Evolutionary conservation across 2,329 filamentous ascomycete genomes (phyloP).

Genomic region (Monosporascus ibericus): DNA sequence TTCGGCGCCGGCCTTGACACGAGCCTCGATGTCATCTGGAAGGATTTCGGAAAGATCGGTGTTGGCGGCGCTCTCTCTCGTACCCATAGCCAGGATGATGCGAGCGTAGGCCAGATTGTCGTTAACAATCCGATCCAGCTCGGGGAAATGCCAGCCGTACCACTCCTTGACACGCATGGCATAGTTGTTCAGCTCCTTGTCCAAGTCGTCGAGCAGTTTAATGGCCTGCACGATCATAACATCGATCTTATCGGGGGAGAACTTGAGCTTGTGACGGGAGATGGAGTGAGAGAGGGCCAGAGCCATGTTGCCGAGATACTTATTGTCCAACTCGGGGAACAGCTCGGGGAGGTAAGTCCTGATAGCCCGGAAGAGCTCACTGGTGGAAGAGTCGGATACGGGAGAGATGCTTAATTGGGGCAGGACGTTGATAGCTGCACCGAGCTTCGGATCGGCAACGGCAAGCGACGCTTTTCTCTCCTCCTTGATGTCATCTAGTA

Average conservation of each 20-base stretch:
- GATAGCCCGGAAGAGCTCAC: constrained; percentile 90
- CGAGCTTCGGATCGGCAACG: constrained; percentile 88
- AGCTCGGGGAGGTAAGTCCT: constrained; percentile 84
- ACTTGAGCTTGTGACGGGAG: constrained; percentile 96
- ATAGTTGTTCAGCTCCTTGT: constrained; percentile 98
- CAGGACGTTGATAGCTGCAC: constrained; percentile 86
- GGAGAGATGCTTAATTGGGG: constrained; percentile 80
- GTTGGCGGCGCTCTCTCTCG: constrained; percentile 71
- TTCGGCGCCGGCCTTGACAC: constrained; percentile 90
- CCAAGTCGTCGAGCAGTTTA: constrained; percentile 85
- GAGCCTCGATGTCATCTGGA: constrained; percentile 87
- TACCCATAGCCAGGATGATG: constrained; percentile 82
- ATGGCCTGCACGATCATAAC: constrained; percentile 99
- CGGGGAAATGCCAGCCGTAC: constrained; percentile 99
- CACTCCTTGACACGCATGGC: constrained; percentile 99
- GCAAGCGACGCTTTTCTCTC: constrained; percentile 96
- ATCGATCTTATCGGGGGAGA: constrained; percentile 97
- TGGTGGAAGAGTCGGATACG: constrained; percentile 72
- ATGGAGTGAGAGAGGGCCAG: constrained; percentile 95
- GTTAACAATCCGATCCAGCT: constrained; percentile 93
- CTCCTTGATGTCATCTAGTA: constrained; percentile 87
- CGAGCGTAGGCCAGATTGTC: constrained; percentile 93
- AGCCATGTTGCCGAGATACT: constrained; percentile 89
- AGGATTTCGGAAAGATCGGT: constrained; percentile 84
- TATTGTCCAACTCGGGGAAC: constrained; percentile 78